These are phyloP conservation scores for Zygosaccharomyces sapae DNA, from an alignment of 1,139 yeast species.

Conservation along the genomic window DNA sequence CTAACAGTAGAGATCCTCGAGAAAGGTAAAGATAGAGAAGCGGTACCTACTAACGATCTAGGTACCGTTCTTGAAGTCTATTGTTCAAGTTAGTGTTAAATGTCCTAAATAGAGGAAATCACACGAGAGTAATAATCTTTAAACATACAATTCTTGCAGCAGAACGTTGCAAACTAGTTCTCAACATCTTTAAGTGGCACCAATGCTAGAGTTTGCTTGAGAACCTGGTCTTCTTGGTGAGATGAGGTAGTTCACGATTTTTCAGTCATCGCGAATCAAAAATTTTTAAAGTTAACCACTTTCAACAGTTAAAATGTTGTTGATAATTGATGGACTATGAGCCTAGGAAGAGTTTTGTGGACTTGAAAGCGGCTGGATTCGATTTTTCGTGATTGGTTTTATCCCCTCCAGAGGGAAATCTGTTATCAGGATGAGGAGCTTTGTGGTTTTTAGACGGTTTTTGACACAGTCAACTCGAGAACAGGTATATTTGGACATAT, in stretches of 20 bases:
- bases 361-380: not conserved
- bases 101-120: not conserved
- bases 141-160: constrained; percentile 16
- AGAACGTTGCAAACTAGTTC: constrained; percentile 13
- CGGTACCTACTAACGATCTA: constrained; percentile 1
- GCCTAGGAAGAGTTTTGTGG: not conserved
- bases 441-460: constrained; percentile 9
- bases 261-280: constrained; percentile 3
- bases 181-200: constrained; percentile 10
- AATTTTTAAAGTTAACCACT: not conserved
- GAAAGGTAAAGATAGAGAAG: constrained; percentile 5
- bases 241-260: not conserved
- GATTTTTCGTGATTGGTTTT: not conserved
- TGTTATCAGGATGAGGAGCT: constrained; percentile 3
- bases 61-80: constrained; percentile 9
- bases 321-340: not conserved
- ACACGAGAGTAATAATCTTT: not conserved
- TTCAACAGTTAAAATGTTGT: not conserved
- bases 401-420: not conserved
- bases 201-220: not conserved
- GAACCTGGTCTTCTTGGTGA: not conserved
- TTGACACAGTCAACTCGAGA: constrained; percentile 16
- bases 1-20: constrained; percentile 17
- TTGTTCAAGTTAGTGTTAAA: constrained; percentile 4
- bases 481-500: constrained; percentile 20